These are phyloP conservation scores for Mycena galopus DNA, from an alignment of 768 basidiomycete genomes.

Conservation along the genomic window DNA sequence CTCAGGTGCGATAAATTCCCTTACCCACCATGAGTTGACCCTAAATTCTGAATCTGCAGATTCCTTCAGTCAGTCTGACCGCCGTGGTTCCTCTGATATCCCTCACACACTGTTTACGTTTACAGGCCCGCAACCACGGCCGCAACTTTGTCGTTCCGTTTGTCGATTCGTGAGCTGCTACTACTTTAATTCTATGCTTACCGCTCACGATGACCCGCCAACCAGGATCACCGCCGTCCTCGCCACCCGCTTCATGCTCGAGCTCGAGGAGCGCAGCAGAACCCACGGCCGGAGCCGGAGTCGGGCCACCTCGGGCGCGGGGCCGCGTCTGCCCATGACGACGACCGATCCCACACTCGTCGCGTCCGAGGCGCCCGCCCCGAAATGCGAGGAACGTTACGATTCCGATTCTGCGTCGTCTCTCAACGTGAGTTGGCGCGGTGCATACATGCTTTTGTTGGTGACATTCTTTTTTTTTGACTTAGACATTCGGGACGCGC, in stretches of 20 bases:
- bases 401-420: neutral
- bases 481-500: conserved; percentile 9
- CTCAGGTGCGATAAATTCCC: neutral
- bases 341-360: neutral
- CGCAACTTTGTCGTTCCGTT: conserved; percentile 18
- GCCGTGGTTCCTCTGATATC: neutral
- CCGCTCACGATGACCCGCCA: no score
- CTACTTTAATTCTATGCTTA: no score
- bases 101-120: neutral
- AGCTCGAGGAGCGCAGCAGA: neutral
- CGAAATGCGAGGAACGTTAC: neutral
- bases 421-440: neutral
- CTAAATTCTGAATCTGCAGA: neutral
- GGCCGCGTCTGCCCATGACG: neutral
- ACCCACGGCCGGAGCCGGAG: neutral
- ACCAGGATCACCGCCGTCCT: neutral
- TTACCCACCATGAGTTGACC: neutral
- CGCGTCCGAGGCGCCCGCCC: neutral
- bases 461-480: no score
- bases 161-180: conserved; percentile 9
- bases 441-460: no score
- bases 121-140: conserved; percentile 10
- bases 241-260: conserved; percentile 8
- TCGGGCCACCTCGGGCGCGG: neutral
- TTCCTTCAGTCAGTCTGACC: neutral